Conservation (phyloP, 495 filamentous ascomycete species). For the Pyronema domesticum region DNA sequence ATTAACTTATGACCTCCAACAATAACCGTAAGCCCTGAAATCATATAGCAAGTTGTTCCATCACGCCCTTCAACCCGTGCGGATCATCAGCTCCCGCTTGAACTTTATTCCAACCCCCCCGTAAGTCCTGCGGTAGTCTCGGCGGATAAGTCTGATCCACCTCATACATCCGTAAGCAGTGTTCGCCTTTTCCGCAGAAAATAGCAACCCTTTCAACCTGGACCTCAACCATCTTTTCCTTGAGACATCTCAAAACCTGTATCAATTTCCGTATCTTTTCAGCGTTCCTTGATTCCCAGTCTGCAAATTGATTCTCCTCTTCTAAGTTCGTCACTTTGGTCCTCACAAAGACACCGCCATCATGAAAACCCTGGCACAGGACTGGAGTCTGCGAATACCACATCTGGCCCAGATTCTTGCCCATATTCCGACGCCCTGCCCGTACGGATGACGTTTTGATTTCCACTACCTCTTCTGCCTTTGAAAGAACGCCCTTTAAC, state of each 20-base stretch:
- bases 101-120: too few relatives aligned
- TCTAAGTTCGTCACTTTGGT: neutral
- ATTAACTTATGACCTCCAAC: too few relatives aligned
- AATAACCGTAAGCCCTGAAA: too few relatives aligned
- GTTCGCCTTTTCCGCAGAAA: neutral
- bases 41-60: too few relatives aligned
- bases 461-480: neutral
- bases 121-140: neutral
- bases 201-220: neutral
- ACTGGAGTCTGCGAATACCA: conserved; percentile 1
- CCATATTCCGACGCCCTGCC: neutral
- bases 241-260: neutral
- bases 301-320: neutral
- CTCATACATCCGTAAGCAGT: neutral
- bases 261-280: neutral
- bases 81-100: too few relatives aligned
- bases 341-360: neutral
- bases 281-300: neutral
- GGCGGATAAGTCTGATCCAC: neutral
- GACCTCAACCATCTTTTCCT: neutral
- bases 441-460: neutral
- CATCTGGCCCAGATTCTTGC: neutral
- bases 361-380: neutral
- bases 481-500: neutral
- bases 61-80: too few relatives aligned